These are phyloP conservation scores for Plenodomus tracheiphilus DNA, from an alignment of 2,329 filamentous ascomycete species.

Conservation along the genomic window DNA sequence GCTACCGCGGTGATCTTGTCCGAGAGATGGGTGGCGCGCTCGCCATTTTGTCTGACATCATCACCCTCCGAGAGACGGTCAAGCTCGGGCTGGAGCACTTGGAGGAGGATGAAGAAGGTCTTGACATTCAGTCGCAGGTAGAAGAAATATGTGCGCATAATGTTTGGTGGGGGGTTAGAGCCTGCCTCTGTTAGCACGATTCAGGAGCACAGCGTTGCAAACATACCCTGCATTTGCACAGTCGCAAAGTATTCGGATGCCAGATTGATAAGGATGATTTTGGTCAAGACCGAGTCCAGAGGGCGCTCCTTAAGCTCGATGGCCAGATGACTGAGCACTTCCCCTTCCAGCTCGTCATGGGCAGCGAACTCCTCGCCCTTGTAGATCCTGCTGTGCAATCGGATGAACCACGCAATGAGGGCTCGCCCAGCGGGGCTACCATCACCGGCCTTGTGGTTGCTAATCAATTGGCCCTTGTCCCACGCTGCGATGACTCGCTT, in stretches of 20 bases:
- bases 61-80: slow-evolving; percentile 55
- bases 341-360: slow-evolving; percentile 80
- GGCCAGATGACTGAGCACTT: slow-evolving; percentile 78
- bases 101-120: slow-evolving; percentile 73
- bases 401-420: slow-evolving; percentile 79
- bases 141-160: slow-evolving; percentile 56
- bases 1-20: slow-evolving; percentile 62
- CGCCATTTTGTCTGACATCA: slow-evolving; percentile 50
- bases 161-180: slow-evolving; percentile 38
- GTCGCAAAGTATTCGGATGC: slow-evolving; percentile 76
- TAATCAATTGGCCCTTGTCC: slow-evolving; percentile 58
- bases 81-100: slow-evolving; percentile 71
- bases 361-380: slow-evolving; percentile 73
- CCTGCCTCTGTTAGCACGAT: slow-evolving; percentile 20
- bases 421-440: slow-evolving; percentile 63
- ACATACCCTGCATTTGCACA: slow-evolving; percentile 61
- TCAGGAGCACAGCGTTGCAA: slow-evolving; percentile 5
- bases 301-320: slow-evolving; percentile 71
- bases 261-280: slow-evolving; percentile 84
- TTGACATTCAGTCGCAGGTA: slow-evolving; percentile 78
- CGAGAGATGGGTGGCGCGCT: slow-evolving; percentile 40
- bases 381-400: slow-evolving; percentile 83
- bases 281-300: slow-evolving; percentile 68
- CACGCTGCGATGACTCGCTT: slow-evolving; percentile 63
- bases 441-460: slow-evolving; percentile 41